Evolutionary conservation across 208 protist genomes (phyloP), one percentile per base, ranked within the genome.

Genomic region (Histomonas meleagridis): DNA sequence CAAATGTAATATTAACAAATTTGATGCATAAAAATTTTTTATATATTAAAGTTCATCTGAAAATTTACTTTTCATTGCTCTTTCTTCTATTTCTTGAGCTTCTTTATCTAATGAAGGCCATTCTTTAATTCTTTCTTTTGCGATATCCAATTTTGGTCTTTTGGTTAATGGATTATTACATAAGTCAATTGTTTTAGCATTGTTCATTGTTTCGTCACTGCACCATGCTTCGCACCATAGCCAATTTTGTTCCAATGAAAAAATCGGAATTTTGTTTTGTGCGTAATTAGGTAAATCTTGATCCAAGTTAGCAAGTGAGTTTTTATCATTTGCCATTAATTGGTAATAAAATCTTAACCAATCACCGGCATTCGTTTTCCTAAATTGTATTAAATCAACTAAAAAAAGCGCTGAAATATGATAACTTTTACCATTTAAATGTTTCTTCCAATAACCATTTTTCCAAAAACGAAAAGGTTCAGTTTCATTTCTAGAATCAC

Each of bases 401-500:
- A 95, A 92, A 65, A 94, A 96, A 0, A 96, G 62, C 10, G 95
- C 94, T 40, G 57, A 93, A 38, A 95, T 95, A 57, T 95, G 94
- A 92, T 95, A 95, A 21, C 91, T 92, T 14, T 91, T 92, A n/a
- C 92, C 90, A 48, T 92, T 0, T 14, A 95, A 65, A 40, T 94
- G 93, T 28, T 91, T 90, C 0, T 26, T 35, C 92, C 92, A 93
- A 48, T 90, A 93, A 38, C 92, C 92, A 28, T 51, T 28, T n/a
- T 92, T 90, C 92, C 91, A 92, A 35, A 92, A 92, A 40, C 96
- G 95, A 92, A 97, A 98, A 21, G 95, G 95, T 46, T 94, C 94
- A 65, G 97, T 99, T 38, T 97, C 97, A 3, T 92, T 93, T 91
- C 97, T 97, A 91, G 93, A 95, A 91, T 96, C 72, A 95, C 98